Evolutionary conservation across 2,329 filamentous ascomycete species (phyloP).

Genomic region (Ophiostoma sp.): DNA sequence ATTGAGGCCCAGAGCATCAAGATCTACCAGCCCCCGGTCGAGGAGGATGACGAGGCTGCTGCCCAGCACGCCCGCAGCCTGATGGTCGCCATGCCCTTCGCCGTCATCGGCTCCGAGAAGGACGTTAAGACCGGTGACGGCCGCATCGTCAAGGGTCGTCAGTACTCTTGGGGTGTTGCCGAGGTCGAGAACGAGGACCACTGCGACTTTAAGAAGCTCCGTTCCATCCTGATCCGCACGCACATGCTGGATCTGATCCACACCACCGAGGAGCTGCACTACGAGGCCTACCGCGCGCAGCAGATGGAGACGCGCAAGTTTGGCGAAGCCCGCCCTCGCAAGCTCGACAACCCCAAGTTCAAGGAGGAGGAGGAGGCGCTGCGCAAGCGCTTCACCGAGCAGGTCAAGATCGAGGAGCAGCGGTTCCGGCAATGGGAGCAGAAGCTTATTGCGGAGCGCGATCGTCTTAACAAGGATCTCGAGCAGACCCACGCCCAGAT

Average conservation of each 20-base stretch:
- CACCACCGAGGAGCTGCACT: conserved; percentile 98
- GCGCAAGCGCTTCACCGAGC: conserved; percentile 98
- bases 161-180: conserved; percentile 98
- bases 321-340: conserved; percentile 92
- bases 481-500: conserved; percentile 95
- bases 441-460: conserved; percentile 98
- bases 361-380: conserved; percentile 99
- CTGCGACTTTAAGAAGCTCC: conserved; percentile 99
- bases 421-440: conserved; percentile 99
- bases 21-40: conserved; percentile 96
- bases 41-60: conserved; percentile 97
- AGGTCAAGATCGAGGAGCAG: conserved; percentile 99
- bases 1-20: conserved; percentile 99
- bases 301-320: conserved; percentile 99
- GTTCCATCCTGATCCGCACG: conserved; percentile 96
- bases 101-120: conserved; percentile 98
- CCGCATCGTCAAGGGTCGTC: conserved; percentile 96
- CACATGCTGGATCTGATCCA: conserved; percentile 99
- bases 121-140: conserved; percentile 96
- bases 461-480: conserved; percentile 99
- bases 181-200: conserved; percentile 99
- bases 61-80: conserved; percentile 91
- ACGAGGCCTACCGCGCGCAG: conserved; percentile 97
- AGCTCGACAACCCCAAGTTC: conserved; percentile 99
- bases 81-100: conserved; percentile 97